A percentile compares a stretch with the other conserved stretches of the same genome.
Conservation (phyloP, 371 early-diverging fungal species). For the Apophysomyces sp. region DNA sequence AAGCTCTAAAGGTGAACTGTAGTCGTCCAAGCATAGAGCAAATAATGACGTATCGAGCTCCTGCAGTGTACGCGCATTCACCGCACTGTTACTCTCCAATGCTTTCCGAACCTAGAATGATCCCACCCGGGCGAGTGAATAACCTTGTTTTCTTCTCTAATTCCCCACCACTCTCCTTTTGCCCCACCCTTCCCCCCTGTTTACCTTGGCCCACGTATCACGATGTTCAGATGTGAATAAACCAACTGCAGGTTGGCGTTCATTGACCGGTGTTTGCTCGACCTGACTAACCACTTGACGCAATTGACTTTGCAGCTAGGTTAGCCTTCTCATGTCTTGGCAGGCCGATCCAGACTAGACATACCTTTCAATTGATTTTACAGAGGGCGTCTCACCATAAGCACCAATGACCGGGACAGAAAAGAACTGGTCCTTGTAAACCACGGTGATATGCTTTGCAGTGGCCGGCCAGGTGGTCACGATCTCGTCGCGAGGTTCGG, state of each 20-base stretch:
- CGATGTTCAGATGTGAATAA: constrained; percentile 83
- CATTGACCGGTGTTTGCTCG: constrained; percentile 36
- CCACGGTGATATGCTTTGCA: constrained; percentile 78
- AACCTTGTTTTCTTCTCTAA: neutral
- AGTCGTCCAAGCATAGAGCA: constrained; percentile 83
- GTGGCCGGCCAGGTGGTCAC: constrained; percentile 71
- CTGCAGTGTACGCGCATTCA: constrained; percentile 64
- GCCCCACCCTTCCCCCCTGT: neutral
- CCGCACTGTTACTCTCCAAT: constrained; percentile 24
- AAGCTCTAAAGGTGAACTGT: constrained; percentile 53
- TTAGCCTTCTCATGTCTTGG: too few relatives aligned
- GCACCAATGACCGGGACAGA: constrained; percentile 70
- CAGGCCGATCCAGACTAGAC: too few relatives aligned
- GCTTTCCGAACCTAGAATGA: constrained; percentile 30
- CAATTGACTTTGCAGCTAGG: constrained; percentile 67
- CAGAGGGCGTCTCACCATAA: constrained; percentile 67
- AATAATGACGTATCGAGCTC: constrained; percentile 84
- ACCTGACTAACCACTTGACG: constrained; percentile 59
- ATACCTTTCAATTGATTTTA: constrained; percentile 62
- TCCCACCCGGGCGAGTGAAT: neutral
- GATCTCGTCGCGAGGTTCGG: constrained; percentile 64
- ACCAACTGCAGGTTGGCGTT: constrained; percentile 69
- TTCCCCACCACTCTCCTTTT: neutral
- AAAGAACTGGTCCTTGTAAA: constrained; percentile 83
- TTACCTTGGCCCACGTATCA: constrained; percentile 79